phyloP scores from a whole-genome alignment of 2,329 filamentous ascomycete species.

The Aspergillus novofumigatus region DNA sequence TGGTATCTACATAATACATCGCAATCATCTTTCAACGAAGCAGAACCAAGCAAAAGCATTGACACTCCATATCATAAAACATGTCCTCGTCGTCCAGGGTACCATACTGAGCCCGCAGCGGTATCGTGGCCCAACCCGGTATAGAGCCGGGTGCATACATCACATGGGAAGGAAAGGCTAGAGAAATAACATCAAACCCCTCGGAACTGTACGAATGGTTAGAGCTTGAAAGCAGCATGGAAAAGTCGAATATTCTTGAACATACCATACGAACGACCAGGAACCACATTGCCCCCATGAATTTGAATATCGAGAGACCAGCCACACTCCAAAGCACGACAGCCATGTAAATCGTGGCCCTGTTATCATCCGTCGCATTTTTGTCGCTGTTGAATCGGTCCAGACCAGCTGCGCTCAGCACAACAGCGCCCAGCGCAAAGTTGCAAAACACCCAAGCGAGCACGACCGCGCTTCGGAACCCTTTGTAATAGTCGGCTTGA shows the following conservation, averaged over 20 bases:
- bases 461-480: slow-evolving; percentile 87
- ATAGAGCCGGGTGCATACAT: slow-evolving; percentile 1
- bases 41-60: slow-evolving; percentile 1
- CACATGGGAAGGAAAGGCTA: slow-evolving; percentile 1
- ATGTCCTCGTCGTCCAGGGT: slow-evolving; percentile 17
- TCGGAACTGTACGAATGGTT: slow-evolving; percentile 42
- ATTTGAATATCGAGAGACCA: slow-evolving; percentile 77
- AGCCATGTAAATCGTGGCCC: slow-evolving; percentile 77
- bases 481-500: slow-evolving; percentile 98
- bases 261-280: slow-evolving; percentile 84
- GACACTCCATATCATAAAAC: slow-evolving; percentile 8
- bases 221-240: not conserved
- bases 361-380: slow-evolving; percentile 46
- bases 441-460: slow-evolving; percentile 96
- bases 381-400: slow-evolving; percentile 57
- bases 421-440: slow-evolving; percentile 78
- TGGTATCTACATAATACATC: slow-evolving; percentile 12
- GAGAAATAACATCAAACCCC: slow-evolving; percentile 39
- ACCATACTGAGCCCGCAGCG: slow-evolving; percentile 31
- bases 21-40: not conserved
- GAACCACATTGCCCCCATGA: slow-evolving; percentile 86
- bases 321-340: slow-evolving; percentile 89
- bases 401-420: slow-evolving; percentile 79
- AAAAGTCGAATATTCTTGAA: slow-evolving; percentile 4
- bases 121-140: slow-evolving; percentile 20